Evolutionary conservation across 2,329 filamentous ascomycete genomes (phyloP), one percentile per base, ranked within the genome.

Genomic region (Sporothrix inflata): DNA sequence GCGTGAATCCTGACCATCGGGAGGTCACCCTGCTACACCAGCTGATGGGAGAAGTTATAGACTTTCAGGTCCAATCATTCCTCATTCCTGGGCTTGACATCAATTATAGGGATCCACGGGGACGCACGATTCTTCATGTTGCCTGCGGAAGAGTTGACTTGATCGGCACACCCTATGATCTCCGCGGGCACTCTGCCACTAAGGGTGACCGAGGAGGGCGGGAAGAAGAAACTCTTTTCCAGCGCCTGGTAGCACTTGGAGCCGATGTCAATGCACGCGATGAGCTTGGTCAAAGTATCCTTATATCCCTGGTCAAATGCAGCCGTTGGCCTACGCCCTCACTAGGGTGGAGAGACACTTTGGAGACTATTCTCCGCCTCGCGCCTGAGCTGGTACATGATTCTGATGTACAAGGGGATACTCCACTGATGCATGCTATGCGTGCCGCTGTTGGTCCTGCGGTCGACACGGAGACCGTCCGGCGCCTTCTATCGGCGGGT

Each of bases 381-480:
- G 55, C 27, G 11, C 24, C 55, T 30, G 55, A 14, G 27, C 24
- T 60, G 24, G 55, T 60, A 34, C 55, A 34, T 34, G 55, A 55
- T 55, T 12, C 51, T 55, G 51, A 55, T 14, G 51, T 55, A 55
- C 51, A 55, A 24, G 51, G 51, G 8, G 51, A 55, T 27, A 55
- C 55, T 60, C 27, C 14, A 19, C 24, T 34, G 11, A 24, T 53
- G 49, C 49, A 53, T 60, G 53, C 53, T 60, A 24, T 34, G 14
- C 53, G 53, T 60, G 53, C 53, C 4, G 53, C 53, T 60, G 53
- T 60, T 60, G 53, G 53, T 60, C 53, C 27, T 1, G 53, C 53
- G 53, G 53, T 38, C 30, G 53, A 34, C 53, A 38, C 53, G 53
- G 53, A 60, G 53, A 60, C 53, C 4, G 53, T 60, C 53, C 53